These are phyloP conservation scores for Leptomonas pyrrhocoris DNA, from an alignment of 208 protist genomes.

Conservation along the genomic window DNA sequence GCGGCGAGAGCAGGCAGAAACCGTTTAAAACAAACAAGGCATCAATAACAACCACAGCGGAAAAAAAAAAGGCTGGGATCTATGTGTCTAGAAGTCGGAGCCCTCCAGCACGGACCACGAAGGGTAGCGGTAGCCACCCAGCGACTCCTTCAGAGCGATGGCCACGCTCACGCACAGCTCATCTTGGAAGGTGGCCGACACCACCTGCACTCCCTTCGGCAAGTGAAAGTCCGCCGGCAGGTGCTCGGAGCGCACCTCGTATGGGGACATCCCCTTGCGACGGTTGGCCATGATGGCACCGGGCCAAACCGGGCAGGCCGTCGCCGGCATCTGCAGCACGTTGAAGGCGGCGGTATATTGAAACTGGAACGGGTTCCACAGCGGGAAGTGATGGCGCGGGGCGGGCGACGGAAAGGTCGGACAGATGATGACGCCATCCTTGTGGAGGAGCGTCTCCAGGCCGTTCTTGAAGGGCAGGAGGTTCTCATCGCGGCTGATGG, in stretches of 20 bases:
- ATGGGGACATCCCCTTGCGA: slow-evolving; percentile 33
- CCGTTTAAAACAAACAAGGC: not conserved
- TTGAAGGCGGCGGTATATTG: slow-evolving; percentile 91
- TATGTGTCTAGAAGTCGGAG: slow-evolving; percentile 28
- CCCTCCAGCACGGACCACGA: slow-evolving; percentile 71
- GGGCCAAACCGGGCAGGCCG: slow-evolving; percentile 73
- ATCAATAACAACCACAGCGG: too few species aligned
- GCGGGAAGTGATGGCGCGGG: slow-evolving; percentile 69
- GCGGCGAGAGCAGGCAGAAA: too few species aligned
- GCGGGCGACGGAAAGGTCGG: slow-evolving; percentile 78
- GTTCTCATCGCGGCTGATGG: slow-evolving; percentile 29
- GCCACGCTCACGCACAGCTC: slow-evolving; percentile 74
- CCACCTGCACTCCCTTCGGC: slow-evolving; percentile 87
- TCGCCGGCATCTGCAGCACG: slow-evolving; percentile 80
- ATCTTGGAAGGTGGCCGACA: slow-evolving; percentile 62
- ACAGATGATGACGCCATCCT: slow-evolving; percentile 71
- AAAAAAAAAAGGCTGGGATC: not conserved
- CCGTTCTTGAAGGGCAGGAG: slow-evolving; percentile 57
- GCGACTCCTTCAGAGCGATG: slow-evolving; percentile 55
- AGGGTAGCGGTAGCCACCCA: slow-evolving; percentile 85
- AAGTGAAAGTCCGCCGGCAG: slow-evolving; percentile 65
- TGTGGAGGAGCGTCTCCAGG: slow-evolving; percentile 68
- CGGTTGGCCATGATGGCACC: slow-evolving; percentile 30
- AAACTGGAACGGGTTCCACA: slow-evolving; percentile 80
- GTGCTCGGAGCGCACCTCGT: slow-evolving; percentile 29